Base-by-base conservation (phyloP, 2,329 filamentous ascomycete species). In the Catunica adiposa region DNA sequence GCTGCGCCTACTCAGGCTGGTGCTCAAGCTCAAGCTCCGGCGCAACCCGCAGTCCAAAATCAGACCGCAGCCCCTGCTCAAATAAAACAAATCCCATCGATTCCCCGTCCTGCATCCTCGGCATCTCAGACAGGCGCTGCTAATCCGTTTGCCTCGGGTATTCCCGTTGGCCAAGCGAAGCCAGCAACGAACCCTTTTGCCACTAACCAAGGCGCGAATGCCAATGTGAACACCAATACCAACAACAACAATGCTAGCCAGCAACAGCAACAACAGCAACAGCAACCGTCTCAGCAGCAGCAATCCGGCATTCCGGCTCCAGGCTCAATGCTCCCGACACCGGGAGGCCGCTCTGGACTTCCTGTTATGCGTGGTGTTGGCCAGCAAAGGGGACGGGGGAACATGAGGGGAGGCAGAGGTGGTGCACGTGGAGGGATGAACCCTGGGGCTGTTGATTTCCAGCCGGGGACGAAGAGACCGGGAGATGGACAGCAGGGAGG, bases 401-500 rank as follows among this genome's bases (percentile, higher is more conserved):
- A 70, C 53, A 65, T 67, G 55, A 44, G 55, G 17, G 40, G 40
- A 44, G 52, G 68, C 50, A 69, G 75, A 47, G 73, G 74, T 25
- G 71, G 68, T 48, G 63, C 61, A 15, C 61, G 69, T 42, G 69
- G 69, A 23, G 67, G 70, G 9, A 62, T 80, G 61, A 80, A 77
- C 60, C 71, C 73, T 0, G 67, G 67, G 11, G 77, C 74, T 8
- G 68, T 72, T 51, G 79, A 81, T 56, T 75, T 79, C 61, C 77
- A 79, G 44, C 73, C 75, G 7, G 76, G 77, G 3, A 76, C 71
- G 61, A 80, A 81, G 66, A 70, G 78, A 26, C 71, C 75, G 14
- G 69, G 78, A 54, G 56, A 58, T 25, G 56, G 57, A 22, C 76
- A 79, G 51, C 78, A 81, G 55, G 69, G 67, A 2, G 69, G 65